Evolutionary conservation across 2,329 filamentous ascomycete species (phyloP).

Genomic region (Monilinia polystroma): DNA sequence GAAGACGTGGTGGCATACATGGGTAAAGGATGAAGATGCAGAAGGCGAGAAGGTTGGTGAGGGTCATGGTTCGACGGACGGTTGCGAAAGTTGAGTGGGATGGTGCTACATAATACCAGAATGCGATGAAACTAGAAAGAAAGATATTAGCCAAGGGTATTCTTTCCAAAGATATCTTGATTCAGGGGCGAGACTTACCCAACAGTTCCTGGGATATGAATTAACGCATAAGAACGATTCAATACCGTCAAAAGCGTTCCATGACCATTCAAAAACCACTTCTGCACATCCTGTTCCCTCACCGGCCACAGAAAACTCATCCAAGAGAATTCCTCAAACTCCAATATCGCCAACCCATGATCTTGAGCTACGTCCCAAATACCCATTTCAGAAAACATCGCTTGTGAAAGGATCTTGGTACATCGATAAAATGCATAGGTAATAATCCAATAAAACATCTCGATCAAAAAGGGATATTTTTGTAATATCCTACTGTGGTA

Average conservation of each 20-base stretch:
- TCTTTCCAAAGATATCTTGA: neutral
- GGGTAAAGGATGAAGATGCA: conserved; percentile 52
- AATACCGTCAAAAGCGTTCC: conserved; percentile 53
- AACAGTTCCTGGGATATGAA: conserved; percentile 61
- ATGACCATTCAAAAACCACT: conserved; percentile 56
- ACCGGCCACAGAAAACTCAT: conserved; percentile 54
- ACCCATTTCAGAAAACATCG: conserved; percentile 42
- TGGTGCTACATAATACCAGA: conserved; percentile 61
- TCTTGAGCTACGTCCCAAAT: conserved; percentile 57
- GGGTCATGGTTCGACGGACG: conserved; percentile 50
- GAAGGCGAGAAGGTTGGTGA: conserved; percentile 55
- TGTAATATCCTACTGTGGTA: conserved; percentile 62
- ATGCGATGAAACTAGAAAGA: conserved; percentile 55
- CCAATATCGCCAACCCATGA: conserved; percentile 55
- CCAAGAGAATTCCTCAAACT: conserved; percentile 52
- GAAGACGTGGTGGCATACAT: conserved; percentile 53
- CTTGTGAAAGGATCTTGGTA: conserved; percentile 36
- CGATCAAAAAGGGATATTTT: conserved; percentile 63
- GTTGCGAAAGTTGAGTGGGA: conserved; percentile 48
- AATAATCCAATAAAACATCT: conserved; percentile 67
- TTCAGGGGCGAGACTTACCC: conserved; percentile 43
- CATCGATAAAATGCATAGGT: conserved; percentile 43
- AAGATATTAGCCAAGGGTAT: neutral
- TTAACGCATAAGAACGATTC: conserved; percentile 58
- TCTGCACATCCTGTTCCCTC: conserved; percentile 52